phyloP scores from a whole-genome alignment of 1,139 yeast genomes.

The Geotrichum siamense region DNA sequence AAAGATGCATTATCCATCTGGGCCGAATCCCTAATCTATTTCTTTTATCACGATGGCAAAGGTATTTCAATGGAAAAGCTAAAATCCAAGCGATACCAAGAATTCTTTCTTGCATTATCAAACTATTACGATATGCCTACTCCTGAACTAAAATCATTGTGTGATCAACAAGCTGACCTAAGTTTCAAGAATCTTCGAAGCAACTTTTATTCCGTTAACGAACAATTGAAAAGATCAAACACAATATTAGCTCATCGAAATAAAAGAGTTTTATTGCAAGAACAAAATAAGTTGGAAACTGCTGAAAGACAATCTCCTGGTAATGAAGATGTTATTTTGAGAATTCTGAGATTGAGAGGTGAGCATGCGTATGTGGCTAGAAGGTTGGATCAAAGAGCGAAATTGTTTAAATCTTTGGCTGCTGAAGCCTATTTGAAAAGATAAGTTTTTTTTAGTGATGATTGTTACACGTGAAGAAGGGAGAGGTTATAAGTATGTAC shows the following conservation, averaged over 20 bases:
- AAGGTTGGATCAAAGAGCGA: slow-evolving; percentile 55
- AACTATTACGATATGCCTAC: slow-evolving; percentile 57
- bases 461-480: too few relatives aligned
- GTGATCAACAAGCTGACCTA: slow-evolving; percentile 43
- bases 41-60: slow-evolving; percentile 74
- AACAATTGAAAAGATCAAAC: slow-evolving; percentile 53
- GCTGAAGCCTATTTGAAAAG: slow-evolving; percentile 40
- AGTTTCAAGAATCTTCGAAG: slow-evolving; percentile 28
- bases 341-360: slow-evolving; percentile 46
- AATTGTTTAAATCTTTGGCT: slow-evolving; percentile 54
- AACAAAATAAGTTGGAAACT: slow-evolving; percentile 44
- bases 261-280: slow-evolving; percentile 49
- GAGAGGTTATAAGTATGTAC: too few relatives aligned
- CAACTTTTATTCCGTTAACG: slow-evolving; percentile 39
- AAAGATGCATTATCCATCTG: slow-evolving; percentile 66
- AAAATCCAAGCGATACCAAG: slow-evolving; percentile 59
- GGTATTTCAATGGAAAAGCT: slow-evolving; percentile 68
- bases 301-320: slow-evolving; percentile 51
- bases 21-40: slow-evolving; percentile 59
- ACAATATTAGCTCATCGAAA: slow-evolving; percentile 74
- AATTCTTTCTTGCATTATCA: slow-evolving; percentile 51
- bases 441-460: background rate
- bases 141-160: slow-evolving; percentile 47
- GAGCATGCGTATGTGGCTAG: slow-evolving; percentile 45
- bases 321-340: slow-evolving; percentile 60